These are phyloP conservation scores for Lupinus albus DNA, from an alignment of 306 rosid genomes.

Conservation along the genomic window DNA sequence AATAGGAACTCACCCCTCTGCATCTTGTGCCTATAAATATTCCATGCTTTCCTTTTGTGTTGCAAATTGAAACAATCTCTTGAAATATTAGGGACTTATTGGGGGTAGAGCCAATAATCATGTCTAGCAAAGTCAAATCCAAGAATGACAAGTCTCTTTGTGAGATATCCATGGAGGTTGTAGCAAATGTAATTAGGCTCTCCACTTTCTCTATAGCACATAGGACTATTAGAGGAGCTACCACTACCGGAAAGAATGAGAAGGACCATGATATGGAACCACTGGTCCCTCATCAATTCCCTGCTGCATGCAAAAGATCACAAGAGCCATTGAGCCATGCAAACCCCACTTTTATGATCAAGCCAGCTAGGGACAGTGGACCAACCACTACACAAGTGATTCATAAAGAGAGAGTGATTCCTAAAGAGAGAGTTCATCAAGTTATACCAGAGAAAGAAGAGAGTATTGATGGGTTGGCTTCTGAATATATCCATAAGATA, in stretches of 20 bases:
- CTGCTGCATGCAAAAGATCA: constrained; percentile 42
- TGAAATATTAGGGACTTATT: background rate
- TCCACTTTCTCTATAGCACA: constrained; percentile 60
- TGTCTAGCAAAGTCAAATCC: constrained; percentile 46
- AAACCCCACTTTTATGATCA: constrained; percentile 50
- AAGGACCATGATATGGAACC: constrained; percentile 32
- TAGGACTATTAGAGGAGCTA: constrained; percentile 43
- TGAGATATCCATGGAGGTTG: constrained; percentile 67
- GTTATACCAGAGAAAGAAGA: constrained; percentile 40
- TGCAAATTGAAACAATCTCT: constrained; percentile 30
- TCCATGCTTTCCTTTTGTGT: background rate
- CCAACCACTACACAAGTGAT: constrained; percentile 38
- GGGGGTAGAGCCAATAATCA: constrained; percentile 32
- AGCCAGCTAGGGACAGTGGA: constrained; percentile 41
- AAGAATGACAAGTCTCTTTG: constrained; percentile 55
- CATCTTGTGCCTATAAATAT: constrained; percentile 44
- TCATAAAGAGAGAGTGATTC: constrained; percentile 41
- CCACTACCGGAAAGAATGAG: constrained; percentile 17
- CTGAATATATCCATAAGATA: constrained; percentile 58
- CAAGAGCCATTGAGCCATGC: constrained; percentile 49
- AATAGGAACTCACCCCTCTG: constrained; percentile 28
- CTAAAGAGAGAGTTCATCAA: constrained; percentile 32
- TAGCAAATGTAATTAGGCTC: constrained; percentile 63
- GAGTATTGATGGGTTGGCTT: constrained; percentile 63
- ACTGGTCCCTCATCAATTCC: constrained; percentile 23